These are phyloP conservation scores for Skeletonema menzelii DNA, from an alignment of 108 stramenopile species.

Conservation along the genomic window DNA sequence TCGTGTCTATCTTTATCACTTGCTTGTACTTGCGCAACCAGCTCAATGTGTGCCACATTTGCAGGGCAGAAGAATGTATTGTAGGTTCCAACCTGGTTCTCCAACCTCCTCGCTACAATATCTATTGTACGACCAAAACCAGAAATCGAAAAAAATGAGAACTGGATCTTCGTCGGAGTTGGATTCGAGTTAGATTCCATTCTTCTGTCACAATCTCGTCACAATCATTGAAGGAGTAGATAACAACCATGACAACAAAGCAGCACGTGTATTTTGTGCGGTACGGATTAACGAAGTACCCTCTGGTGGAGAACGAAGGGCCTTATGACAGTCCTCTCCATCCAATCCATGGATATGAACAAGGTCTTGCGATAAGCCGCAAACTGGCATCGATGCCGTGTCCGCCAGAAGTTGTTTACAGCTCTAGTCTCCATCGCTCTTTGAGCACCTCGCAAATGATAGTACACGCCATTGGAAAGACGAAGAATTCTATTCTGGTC, in stretches of 20 bases:
- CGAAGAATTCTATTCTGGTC: conserved; percentile 40
- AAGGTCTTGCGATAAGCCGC: conserved; percentile 59
- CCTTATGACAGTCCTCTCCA: conserved; percentile 66
- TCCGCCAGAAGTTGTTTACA: conserved; percentile 55
- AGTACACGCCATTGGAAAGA: conserved; percentile 39
- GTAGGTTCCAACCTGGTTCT: no score
- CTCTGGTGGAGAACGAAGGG: conserved; percentile 57
- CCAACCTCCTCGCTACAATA: no score
- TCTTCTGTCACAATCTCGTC: no score
- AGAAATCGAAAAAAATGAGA: no score
- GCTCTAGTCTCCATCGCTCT: conserved; percentile 59
- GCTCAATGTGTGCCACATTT: no score
- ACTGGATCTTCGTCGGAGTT: no score
- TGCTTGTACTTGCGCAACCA: no score
- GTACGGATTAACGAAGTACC: conserved; percentile 66
- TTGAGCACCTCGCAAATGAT: conserved; percentile 70
- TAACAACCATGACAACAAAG: conserved; percentile 4
- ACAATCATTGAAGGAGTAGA: no score
- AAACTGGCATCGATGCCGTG: conserved; percentile 32
- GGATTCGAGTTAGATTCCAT: no score
- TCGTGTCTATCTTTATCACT: no score
- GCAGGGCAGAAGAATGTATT: no score
- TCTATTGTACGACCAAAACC: no score
- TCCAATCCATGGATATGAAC: conserved; percentile 63
- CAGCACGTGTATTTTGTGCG: conserved; percentile 41